These are phyloP conservation scores for Cladobotryum mycophilum DNA, from an alignment of 2,329 filamentous ascomycete genomes.

Conservation along the genomic window DNA sequence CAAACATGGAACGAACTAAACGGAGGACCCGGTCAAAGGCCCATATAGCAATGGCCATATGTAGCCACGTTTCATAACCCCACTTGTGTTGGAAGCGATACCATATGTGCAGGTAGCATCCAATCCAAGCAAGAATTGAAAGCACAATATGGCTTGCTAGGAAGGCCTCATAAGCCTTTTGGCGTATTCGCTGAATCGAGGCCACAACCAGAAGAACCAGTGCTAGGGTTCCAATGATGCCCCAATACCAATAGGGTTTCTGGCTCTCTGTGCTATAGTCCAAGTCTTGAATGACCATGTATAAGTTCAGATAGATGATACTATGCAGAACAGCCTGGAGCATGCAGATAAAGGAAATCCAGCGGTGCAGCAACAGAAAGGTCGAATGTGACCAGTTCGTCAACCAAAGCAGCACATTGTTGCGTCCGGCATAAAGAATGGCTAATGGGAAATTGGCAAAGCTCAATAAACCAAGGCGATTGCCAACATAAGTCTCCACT, in stretches of 20 bases:
- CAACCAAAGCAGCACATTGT: slow-evolving; percentile 42
- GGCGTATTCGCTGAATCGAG: slow-evolving; percentile 31
- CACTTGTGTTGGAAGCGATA: slow-evolving; percentile 29
- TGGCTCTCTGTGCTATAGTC: slow-evolving; percentile 22
- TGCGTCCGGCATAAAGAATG: slow-evolving; percentile 39
- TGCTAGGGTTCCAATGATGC: slow-evolving; percentile 32
- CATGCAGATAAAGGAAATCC: slow-evolving; percentile 39
- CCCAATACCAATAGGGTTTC: slow-evolving; percentile 38
- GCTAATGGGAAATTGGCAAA: slow-evolving; percentile 36
- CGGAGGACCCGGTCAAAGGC: slow-evolving; percentile 23
- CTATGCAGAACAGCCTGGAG: slow-evolving; percentile 42
- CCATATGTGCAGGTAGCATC: slow-evolving; percentile 37
- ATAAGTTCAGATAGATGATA: slow-evolving; percentile 31
- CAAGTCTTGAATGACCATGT: slow-evolving; percentile 15
- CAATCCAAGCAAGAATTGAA: slow-evolving; percentile 34
- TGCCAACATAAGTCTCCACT: slow-evolving; percentile 29
- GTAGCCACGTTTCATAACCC: slow-evolving; percentile 35
- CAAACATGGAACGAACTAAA: not conserved
- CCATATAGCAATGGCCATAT: slow-evolving; percentile 24
- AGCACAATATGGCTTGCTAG: slow-evolving; percentile 37
- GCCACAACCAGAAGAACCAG: slow-evolving; percentile 25
- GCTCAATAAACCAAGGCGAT: slow-evolving; percentile 35
- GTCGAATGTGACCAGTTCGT: slow-evolving; percentile 46
- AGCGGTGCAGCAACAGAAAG: slow-evolving; percentile 43
- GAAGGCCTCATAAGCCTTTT: slow-evolving; percentile 37